phyloP scores from a whole-genome alignment of 1,284 basidiomycete genomes.

The Irpex sp. region DNA sequence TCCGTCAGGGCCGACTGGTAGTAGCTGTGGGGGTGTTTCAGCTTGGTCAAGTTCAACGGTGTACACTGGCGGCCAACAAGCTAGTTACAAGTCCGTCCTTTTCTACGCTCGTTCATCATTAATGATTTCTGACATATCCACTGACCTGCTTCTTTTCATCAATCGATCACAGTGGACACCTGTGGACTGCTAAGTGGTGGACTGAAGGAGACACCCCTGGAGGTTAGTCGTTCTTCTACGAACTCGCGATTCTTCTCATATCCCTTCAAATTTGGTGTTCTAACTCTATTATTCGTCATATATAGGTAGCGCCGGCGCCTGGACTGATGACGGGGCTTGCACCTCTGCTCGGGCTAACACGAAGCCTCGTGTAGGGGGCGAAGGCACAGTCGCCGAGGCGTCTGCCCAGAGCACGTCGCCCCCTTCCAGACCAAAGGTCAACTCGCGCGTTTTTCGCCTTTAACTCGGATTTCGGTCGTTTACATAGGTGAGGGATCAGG shows the following conservation, averaged over 20 bases:
- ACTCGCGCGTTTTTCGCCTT: conserved; percentile 13
- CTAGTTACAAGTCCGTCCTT: conserved; percentile 42
- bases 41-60: conserved; percentile 44
- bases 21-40: conserved; percentile 44
- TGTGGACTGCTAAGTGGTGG: conserved; percentile 1
- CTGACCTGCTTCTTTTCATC: neutral
- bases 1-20: conserved; percentile 22
- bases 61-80: conserved; percentile 48
- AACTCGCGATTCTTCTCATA: neutral
- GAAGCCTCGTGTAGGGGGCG: neutral
- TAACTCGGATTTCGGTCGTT: neutral
- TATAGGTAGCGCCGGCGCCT: conserved; percentile 40
- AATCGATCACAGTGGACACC: neutral
- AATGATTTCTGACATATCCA: neutral
- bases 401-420: neutral
- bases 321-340: conserved; percentile 34
- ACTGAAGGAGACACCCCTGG: neutral
- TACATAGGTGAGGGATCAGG: too few relatives aligned
- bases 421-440: neutral
- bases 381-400: neutral
- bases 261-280: neutral
- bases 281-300: neutral
- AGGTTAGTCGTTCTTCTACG: neutral
- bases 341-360: conserved; percentile 8
- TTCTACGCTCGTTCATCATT: conserved; percentile 9